phyloP scores from a whole-genome alignment of 2,329 filamentous ascomycete genomes.

The Aspergillus hiratsukae region DNA sequence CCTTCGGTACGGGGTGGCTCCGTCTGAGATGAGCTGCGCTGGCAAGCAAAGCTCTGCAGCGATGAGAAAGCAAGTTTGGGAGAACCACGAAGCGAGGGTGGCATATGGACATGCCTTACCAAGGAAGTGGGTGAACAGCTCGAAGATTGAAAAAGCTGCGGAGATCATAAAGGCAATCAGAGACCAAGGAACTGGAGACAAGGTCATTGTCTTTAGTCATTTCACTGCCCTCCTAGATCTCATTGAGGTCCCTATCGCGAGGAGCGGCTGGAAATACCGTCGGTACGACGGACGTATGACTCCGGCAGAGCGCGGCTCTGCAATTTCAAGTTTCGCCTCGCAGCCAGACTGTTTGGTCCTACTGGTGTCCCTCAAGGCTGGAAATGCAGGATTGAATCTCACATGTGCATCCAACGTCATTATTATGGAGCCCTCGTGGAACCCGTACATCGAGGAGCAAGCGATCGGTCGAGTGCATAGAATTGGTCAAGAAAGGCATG shows the following conservation, averaged over 20 bases:
- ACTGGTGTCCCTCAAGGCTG: slow-evolving; percentile 73
- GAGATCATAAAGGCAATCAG: slow-evolving; percentile 56
- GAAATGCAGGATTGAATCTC: slow-evolving; percentile 81
- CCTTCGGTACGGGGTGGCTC: slow-evolving; percentile 25
- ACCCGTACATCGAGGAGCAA: slow-evolving; percentile 87
- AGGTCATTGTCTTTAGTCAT: slow-evolving; percentile 77
- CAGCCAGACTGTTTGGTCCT: slow-evolving; percentile 60
- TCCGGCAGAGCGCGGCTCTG: slow-evolving; percentile 59
- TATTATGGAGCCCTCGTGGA: slow-evolving; percentile 92
- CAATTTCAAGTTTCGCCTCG: slow-evolving; percentile 65
- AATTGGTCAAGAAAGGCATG: slow-evolving; percentile 71
- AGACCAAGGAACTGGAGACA: slow-evolving; percentile 54
- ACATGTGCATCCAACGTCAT: slow-evolving; percentile 79
- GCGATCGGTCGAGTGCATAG: slow-evolving; percentile 86
- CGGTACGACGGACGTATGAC: slow-evolving; percentile 77
- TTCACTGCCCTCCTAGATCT: slow-evolving; percentile 76
- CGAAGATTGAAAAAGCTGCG: slow-evolving; percentile 67
- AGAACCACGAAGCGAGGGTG: slow-evolving; percentile 58
- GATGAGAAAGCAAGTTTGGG: slow-evolving; percentile 47
- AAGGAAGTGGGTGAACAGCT: slow-evolving; percentile 66
- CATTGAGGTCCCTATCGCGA: slow-evolving; percentile 65
- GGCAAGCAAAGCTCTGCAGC: slow-evolving; percentile 38
- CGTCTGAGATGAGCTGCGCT: slow-evolving; percentile 41
- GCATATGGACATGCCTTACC: slow-evolving; percentile 61
- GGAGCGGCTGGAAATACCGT: slow-evolving; percentile 54